phyloP scores from a whole-genome alignment of 78 protist genomes.

The Polysphondylium violaceum region DNA sequence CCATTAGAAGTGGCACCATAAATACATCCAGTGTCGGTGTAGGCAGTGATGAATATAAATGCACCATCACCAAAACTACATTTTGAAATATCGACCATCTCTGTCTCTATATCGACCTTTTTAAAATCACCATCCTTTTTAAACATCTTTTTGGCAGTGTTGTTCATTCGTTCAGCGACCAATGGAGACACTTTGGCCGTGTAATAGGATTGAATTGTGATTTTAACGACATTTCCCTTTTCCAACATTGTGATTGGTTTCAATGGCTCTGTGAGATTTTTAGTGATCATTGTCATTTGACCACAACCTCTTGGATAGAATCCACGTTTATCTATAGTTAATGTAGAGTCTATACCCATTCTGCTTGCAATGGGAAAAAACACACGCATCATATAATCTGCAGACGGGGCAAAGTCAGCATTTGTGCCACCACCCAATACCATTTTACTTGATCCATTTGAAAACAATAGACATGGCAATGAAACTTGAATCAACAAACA shows the following conservation, averaged over 20 bases:
- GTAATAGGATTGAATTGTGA: neutral
- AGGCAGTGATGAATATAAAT: constrained; percentile 43
- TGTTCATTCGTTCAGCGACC: constrained; percentile 45
- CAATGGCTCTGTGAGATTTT: constrained; percentile 24
- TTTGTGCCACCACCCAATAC: constrained; percentile 86
- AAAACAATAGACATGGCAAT: constrained; percentile 74
- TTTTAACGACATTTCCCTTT: constrained; percentile 9
- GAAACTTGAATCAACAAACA: constrained; percentile 71
- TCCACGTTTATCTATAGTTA: constrained; percentile 47
- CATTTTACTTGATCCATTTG: constrained; percentile 9
- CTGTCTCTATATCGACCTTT: constrained; percentile 43
- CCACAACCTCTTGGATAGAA: constrained; percentile 82
- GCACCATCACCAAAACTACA: constrained; percentile 53
- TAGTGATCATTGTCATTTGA: neutral
- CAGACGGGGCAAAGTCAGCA: constrained; percentile 63
- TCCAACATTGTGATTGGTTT: constrained; percentile 28
- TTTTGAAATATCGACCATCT: neutral
- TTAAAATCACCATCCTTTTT: constrained; percentile 19
- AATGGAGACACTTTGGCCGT: neutral
- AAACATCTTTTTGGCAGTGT: constrained; percentile 24
- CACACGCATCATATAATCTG: constrained; percentile 60
- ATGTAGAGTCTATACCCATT: constrained; percentile 47
- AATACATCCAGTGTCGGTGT: constrained; percentile 83
- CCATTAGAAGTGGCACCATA: constrained; percentile 83
- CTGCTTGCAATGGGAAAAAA: constrained; percentile 53